Conservation (phyloP, 495 filamentous ascomycete species). For the Endocarpon pusillum region DNA sequence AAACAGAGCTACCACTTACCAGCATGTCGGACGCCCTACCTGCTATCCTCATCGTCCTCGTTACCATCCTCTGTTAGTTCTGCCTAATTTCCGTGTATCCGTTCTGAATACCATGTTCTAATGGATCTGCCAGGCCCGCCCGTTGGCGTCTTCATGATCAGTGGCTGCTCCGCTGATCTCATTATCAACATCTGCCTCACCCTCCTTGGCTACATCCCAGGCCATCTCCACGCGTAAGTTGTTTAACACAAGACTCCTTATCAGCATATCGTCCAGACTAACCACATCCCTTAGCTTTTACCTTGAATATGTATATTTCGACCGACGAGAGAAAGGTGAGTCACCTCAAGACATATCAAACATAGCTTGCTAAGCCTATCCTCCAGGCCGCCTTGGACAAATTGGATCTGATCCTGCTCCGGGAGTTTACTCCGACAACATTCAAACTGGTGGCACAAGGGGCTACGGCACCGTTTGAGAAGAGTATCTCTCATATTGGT, state of each 20-base stretch:
- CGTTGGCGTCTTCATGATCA: slow-evolving; percentile 43
- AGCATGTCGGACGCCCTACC: slow-evolving; percentile 12
- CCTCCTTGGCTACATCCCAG: slow-evolving; percentile 33
- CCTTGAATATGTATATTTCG: slow-evolving; percentile 72
- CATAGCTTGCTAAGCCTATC: too few relatives aligned
- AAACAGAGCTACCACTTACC: too few relatives aligned
- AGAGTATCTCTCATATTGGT: too few relatives aligned
- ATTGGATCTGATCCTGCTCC: slow-evolving; percentile 35
- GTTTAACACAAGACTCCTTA: neutral
- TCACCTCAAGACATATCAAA: too few relatives aligned
- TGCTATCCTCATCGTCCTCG: slow-evolving; percentile 31
- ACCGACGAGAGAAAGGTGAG: slow-evolving; percentile 43
- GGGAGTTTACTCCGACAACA: slow-evolving; percentile 63
- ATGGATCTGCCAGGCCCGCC: slow-evolving; percentile 34
- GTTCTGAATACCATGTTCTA: slow-evolving; percentile 3
- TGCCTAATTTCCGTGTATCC: neutral
- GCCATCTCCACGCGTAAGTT: too few relatives aligned
- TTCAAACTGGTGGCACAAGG: slow-evolving; percentile 48
- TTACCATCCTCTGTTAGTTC: slow-evolving; percentile 40
- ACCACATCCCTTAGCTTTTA: slow-evolving; percentile 51
- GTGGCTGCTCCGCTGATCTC: slow-evolving; percentile 46
- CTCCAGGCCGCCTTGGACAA: slow-evolving; percentile 32
- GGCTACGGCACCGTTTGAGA: slow-evolving; percentile 36
- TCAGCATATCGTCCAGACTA: slow-evolving; percentile 1
- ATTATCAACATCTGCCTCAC: slow-evolving; percentile 48